Base-by-base conservation (phyloP, 2,329 filamentous ascomycete species). In the Zarea fungicola region DNA sequence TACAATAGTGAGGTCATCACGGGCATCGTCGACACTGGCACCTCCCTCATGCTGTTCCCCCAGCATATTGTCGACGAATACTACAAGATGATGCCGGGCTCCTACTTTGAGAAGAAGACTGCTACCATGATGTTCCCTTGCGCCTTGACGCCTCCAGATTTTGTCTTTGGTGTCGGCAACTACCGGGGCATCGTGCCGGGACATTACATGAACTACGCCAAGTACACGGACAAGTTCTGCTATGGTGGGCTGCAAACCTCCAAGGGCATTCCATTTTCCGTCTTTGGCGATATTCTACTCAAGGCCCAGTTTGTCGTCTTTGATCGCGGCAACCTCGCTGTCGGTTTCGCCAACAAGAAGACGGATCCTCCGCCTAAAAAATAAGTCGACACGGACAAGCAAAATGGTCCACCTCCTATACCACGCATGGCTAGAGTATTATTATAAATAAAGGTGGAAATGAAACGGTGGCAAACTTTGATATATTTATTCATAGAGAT, bases 11-110 rank as follows among this genome's bases (percentile, higher is more conserved):
- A 59, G 16, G 52, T 78, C 6, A 70, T 71, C 21, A 68, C 69
- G 0, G 76, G 73, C 56, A 86, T 88, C 62, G 80, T 81, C 58
- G 84, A 88, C 67, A 88, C 84, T 2, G 85, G 84, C 47, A 87
- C 84, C 49, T 83, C 83, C 1, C 78, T 88, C 25, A 65, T 86
- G 48, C 72, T 85, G 54, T 65, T 84, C 16, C 78, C 80, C 22
- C 61, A 73, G 48, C 55, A 61, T 26, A 70, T 84, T 51, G 75
- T 80, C 54, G 56, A 65, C 1, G 73, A 69, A 35, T 87, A 86
- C 73, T 88, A 85, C 69, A 60, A 62, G 31, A 61, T 78, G 52
- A 74, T 87, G 52, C 48, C 58, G 7, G 75, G 78, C 4, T 72
- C 84, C 1, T 55, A 66, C 39, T 60, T 78, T 55, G 67, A 72